A percentile compares a stretch with the other conserved stretches of the same genome.
Conservation (phyloP, 352 stramenopile genomes). For the Phytophthora pini region DNA sequence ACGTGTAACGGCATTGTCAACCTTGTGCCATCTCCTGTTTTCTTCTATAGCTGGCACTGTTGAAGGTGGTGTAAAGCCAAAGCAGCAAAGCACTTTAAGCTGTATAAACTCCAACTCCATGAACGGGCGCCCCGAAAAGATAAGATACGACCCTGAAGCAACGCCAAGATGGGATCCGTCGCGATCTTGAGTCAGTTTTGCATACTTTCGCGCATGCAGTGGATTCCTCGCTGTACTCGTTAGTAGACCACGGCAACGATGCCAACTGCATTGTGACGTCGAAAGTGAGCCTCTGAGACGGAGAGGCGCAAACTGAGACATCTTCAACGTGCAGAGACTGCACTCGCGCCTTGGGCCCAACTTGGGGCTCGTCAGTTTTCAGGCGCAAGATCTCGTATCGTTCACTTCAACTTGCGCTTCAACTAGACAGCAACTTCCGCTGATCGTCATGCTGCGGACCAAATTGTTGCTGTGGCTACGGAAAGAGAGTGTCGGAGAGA, state of each 20-base stretch:
- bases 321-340: slow-evolving; percentile 2
- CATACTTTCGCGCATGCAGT: background rate
- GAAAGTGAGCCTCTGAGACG: background rate
- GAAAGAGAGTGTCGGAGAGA: no score
- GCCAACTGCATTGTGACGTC: background rate
- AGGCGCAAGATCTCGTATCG: no score
- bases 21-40: no score
- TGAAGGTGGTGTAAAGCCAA: background rate
- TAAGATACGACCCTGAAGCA: slow-evolving; percentile 39
- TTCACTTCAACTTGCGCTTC: slow-evolving; percentile 1
- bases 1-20: background rate
- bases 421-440: slow-evolving; percentile 2
- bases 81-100: background rate
- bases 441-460: background rate
- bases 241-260: background rate
- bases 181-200: slow-evolving; percentile 25
- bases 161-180: slow-evolving; percentile 25
- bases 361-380: background rate
- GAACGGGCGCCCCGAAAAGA: background rate
- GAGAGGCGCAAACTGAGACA: background rate
- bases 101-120: no score
- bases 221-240: no score
- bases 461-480: background rate
- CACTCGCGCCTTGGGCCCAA: background rate
- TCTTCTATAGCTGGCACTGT: background rate